phyloP scores from a whole-genome alignment of 805 yeast species.

The Metschnikowia kofuensis region DNA sequence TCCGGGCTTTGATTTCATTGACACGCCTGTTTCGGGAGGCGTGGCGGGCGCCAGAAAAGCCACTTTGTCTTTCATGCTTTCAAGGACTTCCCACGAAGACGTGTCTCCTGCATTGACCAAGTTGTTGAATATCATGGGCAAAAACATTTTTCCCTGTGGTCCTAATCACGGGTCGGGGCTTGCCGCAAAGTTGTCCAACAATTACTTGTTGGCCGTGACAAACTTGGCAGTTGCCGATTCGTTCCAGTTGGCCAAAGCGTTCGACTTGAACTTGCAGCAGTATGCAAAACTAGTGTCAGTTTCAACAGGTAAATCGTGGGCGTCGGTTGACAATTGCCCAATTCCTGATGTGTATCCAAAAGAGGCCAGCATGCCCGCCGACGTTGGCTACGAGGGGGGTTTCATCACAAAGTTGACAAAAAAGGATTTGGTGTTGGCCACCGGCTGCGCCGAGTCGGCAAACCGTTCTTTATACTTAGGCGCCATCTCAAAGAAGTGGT shows the following conservation, averaged over 20 bases:
- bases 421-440: conserved; percentile 44
- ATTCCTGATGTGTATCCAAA: conserved; percentile 46
- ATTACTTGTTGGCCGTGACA: conserved; percentile 50
- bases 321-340: conserved; percentile 53
- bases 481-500: conserved; percentile 38
- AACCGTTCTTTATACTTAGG: conserved; percentile 38
- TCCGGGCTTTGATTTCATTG: conserved; percentile 44
- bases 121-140: conserved; percentile 44
- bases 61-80: conserved; percentile 52
- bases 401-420: conserved; percentile 47
- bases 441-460: conserved; percentile 33
- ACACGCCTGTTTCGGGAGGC: conserved; percentile 58
- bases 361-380: conserved; percentile 41
- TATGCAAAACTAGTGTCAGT: conserved; percentile 50
- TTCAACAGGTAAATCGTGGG: conserved; percentile 55
- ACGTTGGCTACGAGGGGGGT: conserved; percentile 45
- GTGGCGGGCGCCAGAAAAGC: conserved; percentile 52
- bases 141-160: conserved; percentile 49
- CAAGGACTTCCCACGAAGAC: conserved; percentile 28
- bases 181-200: conserved; percentile 54
- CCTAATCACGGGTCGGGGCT: conserved; percentile 47
- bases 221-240: conserved; percentile 56
- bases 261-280: conserved; percentile 44
- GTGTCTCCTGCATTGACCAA: conserved; percentile 30
- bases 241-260: conserved; percentile 48